Base-by-base conservation (phyloP, 31 red algal genomes). In the Endocladia muricata region DNA sequence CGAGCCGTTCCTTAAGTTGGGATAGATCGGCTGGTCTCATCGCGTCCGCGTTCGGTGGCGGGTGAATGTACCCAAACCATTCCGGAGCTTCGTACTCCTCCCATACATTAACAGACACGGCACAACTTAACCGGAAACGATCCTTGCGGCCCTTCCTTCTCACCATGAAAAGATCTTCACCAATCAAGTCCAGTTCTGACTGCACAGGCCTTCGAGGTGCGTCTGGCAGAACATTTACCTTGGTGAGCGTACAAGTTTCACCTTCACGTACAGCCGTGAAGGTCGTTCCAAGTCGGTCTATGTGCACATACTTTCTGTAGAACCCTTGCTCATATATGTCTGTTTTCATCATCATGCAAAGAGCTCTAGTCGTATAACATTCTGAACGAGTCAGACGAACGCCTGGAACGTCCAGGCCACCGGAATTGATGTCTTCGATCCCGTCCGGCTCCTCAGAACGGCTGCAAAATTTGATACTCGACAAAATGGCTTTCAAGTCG, bases 61-160 rank as follows among this genome's bases (percentile, higher is more conserved):
- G 82, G 40, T 86, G 82, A 61, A 86, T 77, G 47, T 86, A 86
- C 2, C 82, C 82, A 70, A 86, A 86, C 82, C 82, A 86, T 70
- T 86, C 82, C 31, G 82, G 82, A 2, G 82, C 62, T 29, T 86
- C 82, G 37, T 86, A 86, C 30, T 86, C 82, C 22, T 86, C 82
- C 82, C 82, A 86, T 3, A 86, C 82, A 47, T 86, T 86, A 13
- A 86, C 82, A 3, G 82, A 86, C 17, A 86, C 82, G 1, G 82
- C 73, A 38, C 82, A 86, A 61, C 70, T 86, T 2, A 86, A 38
- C 39, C 82, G 71, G 72, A 86, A 86, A 26, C 71, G 73, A 40
- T 86, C 82, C 71, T 86, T 86, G 21, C 82, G 56, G 38, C 82
- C 82, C 60, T 69, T 86, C 52, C 82, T 38, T 40, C 82, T 62